Base-by-base conservation (phyloP, 345 rosid species). In the Cardamine occulta region DNA sequence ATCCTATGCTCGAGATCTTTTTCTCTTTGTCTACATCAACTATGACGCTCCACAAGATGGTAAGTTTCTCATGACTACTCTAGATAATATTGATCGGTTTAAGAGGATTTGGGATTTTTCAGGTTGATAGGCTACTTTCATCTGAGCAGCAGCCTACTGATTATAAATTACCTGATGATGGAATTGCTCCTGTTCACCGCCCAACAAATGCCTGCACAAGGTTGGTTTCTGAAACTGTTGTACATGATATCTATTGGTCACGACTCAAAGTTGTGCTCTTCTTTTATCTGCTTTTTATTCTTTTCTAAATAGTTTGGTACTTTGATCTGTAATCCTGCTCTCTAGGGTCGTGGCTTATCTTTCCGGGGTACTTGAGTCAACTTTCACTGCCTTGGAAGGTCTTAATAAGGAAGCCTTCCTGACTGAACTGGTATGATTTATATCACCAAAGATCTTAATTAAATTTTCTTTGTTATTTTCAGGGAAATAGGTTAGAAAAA, bases 391-490 rank as follows among this genome's bases (percentile, higher is more conserved):
- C 45, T 82, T 93, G 49, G 99, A 95, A 76, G 97, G 98, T 80
- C 96, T 89, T 80, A 95, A 92, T 87, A 95, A 95, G 81, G 98
- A 90, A 86, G 97, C 97, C 26, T 95, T 95, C 87, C 85, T 95
- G 70, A 85, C 96, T 37, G 98, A 95, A 85, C 78, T 96, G 97
- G 98, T 93, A 90, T 49, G 78, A 48, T 67, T 47, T 44, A 66
- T 80, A 24, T 66, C 62, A 45, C 63, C 73, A 54, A 66, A 58
- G 42, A 59, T 74, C 68, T 58, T 68, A 35, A 58, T 8, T 60
- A 28, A 34, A 8, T n/a, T 52, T 66, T 53, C 18, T 59, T 23
- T 59, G 44, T 78, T 59, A 42, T 21, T 82, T 81, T 28, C 72
- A 92, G 98, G 97, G 99, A 77, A 90, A 87, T 37, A 86, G 91